Conservation (phyloP, 805 yeast genomes). For the Candida morakotiae region DNA sequence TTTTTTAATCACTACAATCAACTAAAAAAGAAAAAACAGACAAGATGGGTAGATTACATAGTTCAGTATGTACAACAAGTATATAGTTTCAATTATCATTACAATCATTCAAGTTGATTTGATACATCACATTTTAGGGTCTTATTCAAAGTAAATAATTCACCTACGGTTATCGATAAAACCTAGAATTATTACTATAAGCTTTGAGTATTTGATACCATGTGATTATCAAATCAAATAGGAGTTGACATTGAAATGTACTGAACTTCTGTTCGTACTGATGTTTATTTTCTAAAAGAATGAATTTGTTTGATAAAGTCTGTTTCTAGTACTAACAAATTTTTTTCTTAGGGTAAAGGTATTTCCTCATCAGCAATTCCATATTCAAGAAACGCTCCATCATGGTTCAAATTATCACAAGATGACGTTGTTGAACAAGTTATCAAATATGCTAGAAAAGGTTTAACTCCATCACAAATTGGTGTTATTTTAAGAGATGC, state of each 20-base stretch:
- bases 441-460: constrained; percentile 99
- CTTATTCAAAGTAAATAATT: constrained; percentile 24
- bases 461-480: constrained; percentile 98
- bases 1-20: constrained; percentile 1
- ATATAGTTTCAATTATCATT: neutral
- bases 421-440: constrained; percentile 97
- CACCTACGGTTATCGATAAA: constrained; percentile 4
- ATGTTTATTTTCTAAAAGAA: too few species aligned
- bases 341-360: constrained; percentile 83
- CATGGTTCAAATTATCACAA: constrained; percentile 98
- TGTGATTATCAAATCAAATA: neutral
- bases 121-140: constrained; percentile 11
- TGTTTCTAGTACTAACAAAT: constrained; percentile 41
- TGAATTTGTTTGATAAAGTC: too few species aligned
- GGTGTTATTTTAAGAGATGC: constrained; percentile 99
- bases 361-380: constrained; percentile 98
- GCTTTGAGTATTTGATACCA: constrained; percentile 16
- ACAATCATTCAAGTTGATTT: neutral
- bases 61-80: constrained; percentile 73
- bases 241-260: neutral
- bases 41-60: constrained; percentile 99
- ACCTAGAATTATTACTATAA: constrained; percentile 11
- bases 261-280: too few species aligned
- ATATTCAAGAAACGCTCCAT: constrained; percentile 97
- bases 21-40: constrained; percentile 31